These are phyloP conservation scores for Streptanthus diversifolius DNA, from an alignment of 345 rosid species.

Conservation along the genomic window DNA sequence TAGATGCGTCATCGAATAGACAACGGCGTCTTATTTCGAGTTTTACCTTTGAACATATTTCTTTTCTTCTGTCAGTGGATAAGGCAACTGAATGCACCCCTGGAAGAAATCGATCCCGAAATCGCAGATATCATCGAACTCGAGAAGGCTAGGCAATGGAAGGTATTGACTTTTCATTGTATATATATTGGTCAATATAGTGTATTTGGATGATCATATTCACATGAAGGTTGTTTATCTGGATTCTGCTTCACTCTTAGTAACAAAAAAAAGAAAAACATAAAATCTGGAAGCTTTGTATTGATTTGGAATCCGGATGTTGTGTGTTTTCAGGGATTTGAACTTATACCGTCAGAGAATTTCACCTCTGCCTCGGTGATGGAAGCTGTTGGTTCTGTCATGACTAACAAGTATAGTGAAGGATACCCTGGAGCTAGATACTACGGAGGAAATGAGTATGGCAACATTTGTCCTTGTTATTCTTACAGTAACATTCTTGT, in stretches of 20 bases:
- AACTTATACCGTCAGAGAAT: slow-evolving; percentile 93
- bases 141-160: slow-evolving; percentile 99
- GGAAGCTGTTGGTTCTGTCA: slow-evolving; percentile 97
- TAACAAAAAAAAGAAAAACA: neutral
- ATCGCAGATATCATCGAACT: slow-evolving; percentile 81
- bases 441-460: slow-evolving; percentile 96
- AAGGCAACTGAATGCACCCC: slow-evolving; percentile 72
- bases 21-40: neutral
- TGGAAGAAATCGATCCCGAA: slow-evolving; percentile 86
- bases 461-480: neutral
- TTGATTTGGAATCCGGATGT: neutral
- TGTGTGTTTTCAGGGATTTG: slow-evolving; percentile 58
- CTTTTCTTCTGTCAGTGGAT: slow-evolving; percentile 56
- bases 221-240: neutral
- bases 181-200: neutral
- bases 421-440: slow-evolving; percentile 97
- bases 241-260: neutral
- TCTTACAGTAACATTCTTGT: neutral
- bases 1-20: neutral
- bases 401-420: slow-evolving; percentile 97
- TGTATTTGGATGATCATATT: neutral
- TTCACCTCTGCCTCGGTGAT: slow-evolving; percentile 90
- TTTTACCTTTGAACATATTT: neutral
- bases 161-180: slow-evolving; percentile 38
- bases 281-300: neutral